Evolutionary conservation across 2,329 filamentous ascomycete genomes (phyloP).

Genomic region (Penicillium glabrum): DNA sequence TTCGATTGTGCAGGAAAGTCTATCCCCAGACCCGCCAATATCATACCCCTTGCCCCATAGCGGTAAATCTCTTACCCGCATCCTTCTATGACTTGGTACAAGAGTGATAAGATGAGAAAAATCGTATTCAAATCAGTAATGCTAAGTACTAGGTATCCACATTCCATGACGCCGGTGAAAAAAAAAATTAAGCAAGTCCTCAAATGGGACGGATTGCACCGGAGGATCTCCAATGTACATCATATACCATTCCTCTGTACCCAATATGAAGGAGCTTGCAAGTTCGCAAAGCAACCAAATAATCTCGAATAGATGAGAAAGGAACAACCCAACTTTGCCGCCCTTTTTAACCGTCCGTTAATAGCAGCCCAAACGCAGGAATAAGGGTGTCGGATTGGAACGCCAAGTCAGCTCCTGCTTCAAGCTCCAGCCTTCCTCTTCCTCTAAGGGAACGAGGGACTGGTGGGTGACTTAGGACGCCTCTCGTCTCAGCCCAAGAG

Average conservation of each 20-base stretch:
- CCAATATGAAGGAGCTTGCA: not conserved
- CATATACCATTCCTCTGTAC: conserved; percentile 3
- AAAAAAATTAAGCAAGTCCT: conserved; percentile 20
- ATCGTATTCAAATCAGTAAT: conserved; percentile 5
- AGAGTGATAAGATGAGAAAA: not conserved
- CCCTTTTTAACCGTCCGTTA: conserved; percentile 7
- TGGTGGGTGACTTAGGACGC: not conserved
- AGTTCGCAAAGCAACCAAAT: not conserved
- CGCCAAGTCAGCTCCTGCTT: not conserved
- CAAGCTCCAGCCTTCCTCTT: not conserved
- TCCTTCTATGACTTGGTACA: not conserved
- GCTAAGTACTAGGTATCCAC: conserved; percentile 17
- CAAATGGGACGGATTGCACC: conserved; percentile 9
- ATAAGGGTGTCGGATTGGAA: not conserved
- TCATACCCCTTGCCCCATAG: not conserved
- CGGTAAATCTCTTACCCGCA: not conserved
- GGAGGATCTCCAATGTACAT: conserved; percentile 14
- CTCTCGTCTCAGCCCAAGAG: not conserved
- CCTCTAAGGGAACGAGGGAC: not conserved
- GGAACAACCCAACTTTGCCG: conserved; percentile 1
- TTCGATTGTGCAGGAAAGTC: not conserved
- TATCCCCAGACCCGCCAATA: not conserved
- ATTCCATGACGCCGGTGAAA: conserved; percentile 17
- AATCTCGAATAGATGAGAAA: not conserved
- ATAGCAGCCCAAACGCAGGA: conserved; percentile 3